Evolutionary conservation across 768 basidiomycete genomes (phyloP).

Genomic region (Mycena vulgaris): DNA sequence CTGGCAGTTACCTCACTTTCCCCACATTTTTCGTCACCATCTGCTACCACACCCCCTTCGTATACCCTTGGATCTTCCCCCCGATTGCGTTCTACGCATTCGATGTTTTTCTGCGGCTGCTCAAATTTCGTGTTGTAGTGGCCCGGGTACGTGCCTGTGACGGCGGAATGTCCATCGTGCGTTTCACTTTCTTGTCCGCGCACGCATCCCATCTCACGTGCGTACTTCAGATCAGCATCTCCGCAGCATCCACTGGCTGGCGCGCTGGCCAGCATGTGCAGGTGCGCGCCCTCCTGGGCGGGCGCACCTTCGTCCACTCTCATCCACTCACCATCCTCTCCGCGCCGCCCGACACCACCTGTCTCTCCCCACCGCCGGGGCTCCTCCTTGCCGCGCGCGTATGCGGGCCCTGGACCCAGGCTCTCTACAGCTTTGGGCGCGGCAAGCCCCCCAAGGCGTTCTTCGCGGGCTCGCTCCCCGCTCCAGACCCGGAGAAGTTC

Average conservation of each 20-base stretch:
- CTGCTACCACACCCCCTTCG: conserved; percentile 86
- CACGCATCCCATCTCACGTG: background rate
- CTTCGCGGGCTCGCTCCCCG: background rate
- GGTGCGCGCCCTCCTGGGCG: conserved; percentile 64
- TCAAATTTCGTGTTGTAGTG: conserved; percentile 72
- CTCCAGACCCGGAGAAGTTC: conserved; percentile 52
- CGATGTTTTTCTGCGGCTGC: conserved; percentile 69
- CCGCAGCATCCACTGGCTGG: conserved; percentile 74
- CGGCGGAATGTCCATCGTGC: conserved; percentile 49
- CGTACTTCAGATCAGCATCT: conserved; percentile 65
- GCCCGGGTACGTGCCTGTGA: conserved; percentile 65
- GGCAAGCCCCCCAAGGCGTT: background rate
- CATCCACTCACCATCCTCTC: conserved; percentile 72
- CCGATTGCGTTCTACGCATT: conserved; percentile 73
- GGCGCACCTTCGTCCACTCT: conserved; percentile 65
- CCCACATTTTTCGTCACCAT: conserved; percentile 77
- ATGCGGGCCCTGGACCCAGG: conserved; percentile 70
- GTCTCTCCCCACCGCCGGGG: conserved; percentile 44
- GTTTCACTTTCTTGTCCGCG: too few relatives aligned
- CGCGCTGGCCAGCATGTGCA: conserved; percentile 64
- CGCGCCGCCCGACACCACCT: conserved; percentile 22
- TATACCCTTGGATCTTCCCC: conserved; percentile 35
- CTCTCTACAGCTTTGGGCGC: conserved; percentile 51
- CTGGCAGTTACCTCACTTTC: conserved; percentile 62
- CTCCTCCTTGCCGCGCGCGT: conserved; percentile 70